Conservation (phyloP, 768 basidiomycete species). For the Tremella yokohamensis region DNA sequence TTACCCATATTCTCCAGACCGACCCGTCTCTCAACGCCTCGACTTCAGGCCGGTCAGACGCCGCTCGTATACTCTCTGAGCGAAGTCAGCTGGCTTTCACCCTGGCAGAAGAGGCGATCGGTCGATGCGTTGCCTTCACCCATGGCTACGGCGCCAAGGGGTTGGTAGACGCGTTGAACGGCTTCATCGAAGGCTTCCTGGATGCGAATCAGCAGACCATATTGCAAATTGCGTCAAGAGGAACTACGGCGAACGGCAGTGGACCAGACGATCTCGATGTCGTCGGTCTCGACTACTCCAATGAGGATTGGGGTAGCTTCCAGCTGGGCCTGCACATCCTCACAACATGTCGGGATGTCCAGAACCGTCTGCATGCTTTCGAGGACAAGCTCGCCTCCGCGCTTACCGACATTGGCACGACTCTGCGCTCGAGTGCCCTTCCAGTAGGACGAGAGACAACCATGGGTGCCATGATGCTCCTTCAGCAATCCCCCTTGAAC, state of each 20-base stretch:
- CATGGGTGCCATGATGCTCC: slow-evolving; percentile 62
- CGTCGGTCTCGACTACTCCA: slow-evolving; percentile 67
- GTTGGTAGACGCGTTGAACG: slow-evolving; percentile 70
- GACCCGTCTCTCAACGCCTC: slow-evolving; percentile 21
- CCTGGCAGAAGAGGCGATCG: slow-evolving; percentile 73
- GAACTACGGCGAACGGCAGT: not conserved
- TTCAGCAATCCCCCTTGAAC: slow-evolving; percentile 81
- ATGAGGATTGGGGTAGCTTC: slow-evolving; percentile 83
- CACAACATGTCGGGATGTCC: slow-evolving; percentile 70
- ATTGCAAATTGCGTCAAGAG: slow-evolving; percentile 1
- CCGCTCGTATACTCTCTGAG: slow-evolving; percentile 61
- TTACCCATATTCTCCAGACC: slow-evolving; percentile 51
- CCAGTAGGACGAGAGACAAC: slow-evolving; percentile 8
- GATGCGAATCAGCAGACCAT: slow-evolving; percentile 18
- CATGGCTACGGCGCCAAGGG: slow-evolving; percentile 80
- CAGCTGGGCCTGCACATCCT: slow-evolving; percentile 78
- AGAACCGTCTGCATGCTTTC: slow-evolving; percentile 65
- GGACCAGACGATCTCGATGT: slow-evolving; percentile 56
- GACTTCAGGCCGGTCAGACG: slow-evolving; percentile 22
- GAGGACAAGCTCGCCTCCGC: slow-evolving; percentile 68
- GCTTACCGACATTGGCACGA: slow-evolving; percentile 36
- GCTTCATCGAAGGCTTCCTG: slow-evolving; percentile 68
- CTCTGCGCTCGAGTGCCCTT: not conserved
- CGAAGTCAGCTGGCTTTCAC: slow-evolving; percentile 70
- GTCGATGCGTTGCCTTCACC: slow-evolving; percentile 73